These are phyloP conservation scores for Skeletonema costatum DNA, from an alignment of 108 stramenopile species.

Conservation along the genomic window DNA sequence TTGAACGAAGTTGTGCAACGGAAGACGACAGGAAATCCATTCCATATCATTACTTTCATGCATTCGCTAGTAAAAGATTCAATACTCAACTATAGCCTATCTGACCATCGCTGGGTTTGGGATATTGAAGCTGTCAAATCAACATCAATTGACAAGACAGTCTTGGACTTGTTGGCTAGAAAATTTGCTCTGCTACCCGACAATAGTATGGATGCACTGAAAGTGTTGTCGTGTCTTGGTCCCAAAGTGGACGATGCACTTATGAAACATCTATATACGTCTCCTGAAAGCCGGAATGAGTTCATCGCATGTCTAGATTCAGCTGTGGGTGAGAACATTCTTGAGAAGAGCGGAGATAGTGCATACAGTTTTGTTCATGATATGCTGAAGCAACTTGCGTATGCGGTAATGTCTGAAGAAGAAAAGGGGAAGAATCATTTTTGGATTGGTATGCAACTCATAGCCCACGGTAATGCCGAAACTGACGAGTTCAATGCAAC, in stretches of 20 bases:
- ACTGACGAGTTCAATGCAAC: background rate
- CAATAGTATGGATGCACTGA: background rate
- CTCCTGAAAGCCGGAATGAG: background rate
- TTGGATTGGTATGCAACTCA: constrained; percentile 5
- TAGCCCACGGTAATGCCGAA: background rate
- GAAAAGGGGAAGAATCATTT: constrained; percentile 10
- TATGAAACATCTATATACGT: background rate
- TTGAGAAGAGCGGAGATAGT: background rate
- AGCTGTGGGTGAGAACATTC: constrained; percentile 7
- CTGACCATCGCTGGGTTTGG: constrained; percentile 18
- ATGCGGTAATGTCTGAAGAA: background rate
- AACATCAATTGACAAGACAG: background rate
- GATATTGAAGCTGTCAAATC: constrained; percentile 1
- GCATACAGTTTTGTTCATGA: constrained; percentile 19
- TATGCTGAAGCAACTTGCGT: constrained; percentile 10
- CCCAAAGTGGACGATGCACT: constrained; percentile 1
- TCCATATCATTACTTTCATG: constrained; percentile 10
- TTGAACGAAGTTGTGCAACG: constrained; percentile 9
- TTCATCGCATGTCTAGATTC: background rate
- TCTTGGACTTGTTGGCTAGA: constrained; percentile 2
- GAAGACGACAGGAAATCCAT: constrained; percentile 25
- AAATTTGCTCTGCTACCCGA: background rate
- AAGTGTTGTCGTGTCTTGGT: constrained; percentile 22
- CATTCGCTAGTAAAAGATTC: constrained; percentile 11
- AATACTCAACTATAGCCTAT: constrained; percentile 2